These are phyloP conservation scores for Rhynchospora pubera DNA, from an alignment of 176 grass and related monocot genomes.

Conservation along the genomic window DNA sequence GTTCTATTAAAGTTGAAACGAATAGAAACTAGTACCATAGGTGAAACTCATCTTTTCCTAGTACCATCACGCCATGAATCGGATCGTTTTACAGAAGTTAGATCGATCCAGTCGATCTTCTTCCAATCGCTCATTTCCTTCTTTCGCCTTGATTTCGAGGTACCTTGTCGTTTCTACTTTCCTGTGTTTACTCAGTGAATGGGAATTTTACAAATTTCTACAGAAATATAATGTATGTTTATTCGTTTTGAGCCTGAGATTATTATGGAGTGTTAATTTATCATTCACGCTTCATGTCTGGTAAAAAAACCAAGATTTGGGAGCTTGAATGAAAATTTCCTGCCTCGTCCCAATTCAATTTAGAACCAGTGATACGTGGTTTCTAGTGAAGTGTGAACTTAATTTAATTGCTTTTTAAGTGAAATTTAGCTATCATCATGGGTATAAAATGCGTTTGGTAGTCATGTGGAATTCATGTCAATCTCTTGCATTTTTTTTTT, in stretches of 20 bases:
- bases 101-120: background rate
- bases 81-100: background rate
- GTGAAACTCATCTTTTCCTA: background rate
- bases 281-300: background rate
- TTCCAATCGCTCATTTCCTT: constrained; percentile 3
- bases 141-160: constrained; percentile 15
- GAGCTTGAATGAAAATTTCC: background rate
- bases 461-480: background rate
- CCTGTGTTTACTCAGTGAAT: background rate
- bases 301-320: background rate
- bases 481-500: background rate
- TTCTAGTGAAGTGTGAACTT: constrained; percentile 6
- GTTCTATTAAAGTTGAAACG: background rate
- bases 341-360: constrained; percentile 4
- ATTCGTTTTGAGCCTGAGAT: background rate
- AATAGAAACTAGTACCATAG: background rate
- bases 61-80: constrained; percentile 17
- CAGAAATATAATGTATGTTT: background rate
- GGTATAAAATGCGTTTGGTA: background rate
- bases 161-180: background rate
- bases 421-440: background rate
- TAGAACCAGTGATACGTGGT: background rate
- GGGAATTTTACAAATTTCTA: background rate
- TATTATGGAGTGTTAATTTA: background rate
- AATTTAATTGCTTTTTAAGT: background rate